These are phyloP conservation scores for Neofusicoccum ribis DNA, from an alignment of 2,329 filamentous ascomycete genomes.

Conservation along the genomic window DNA sequence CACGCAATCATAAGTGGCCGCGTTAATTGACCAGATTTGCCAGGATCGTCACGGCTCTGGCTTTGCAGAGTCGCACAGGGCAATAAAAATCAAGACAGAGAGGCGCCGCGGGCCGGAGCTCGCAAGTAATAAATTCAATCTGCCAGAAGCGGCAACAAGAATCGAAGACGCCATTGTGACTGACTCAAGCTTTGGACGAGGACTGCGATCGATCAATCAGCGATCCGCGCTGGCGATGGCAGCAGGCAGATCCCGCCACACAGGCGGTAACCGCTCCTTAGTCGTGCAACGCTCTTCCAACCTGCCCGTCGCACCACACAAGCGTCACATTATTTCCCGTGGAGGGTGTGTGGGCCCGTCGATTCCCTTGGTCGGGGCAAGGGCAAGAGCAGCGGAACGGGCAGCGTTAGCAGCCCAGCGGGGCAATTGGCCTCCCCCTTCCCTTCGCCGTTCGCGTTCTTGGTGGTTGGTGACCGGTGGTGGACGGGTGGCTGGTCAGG, in stretches of 20 bases:
- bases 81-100: background rate
- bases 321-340: background rate
- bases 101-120: background rate
- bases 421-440: background rate
- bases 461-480: background rate
- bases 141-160: background rate
- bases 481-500: background rate
- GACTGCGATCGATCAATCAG: background rate
- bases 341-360: background rate
- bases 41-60: background rate
- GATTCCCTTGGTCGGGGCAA: background rate
- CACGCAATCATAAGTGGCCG: background rate
- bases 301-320: background rate
- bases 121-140: background rate
- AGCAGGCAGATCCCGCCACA: background rate
- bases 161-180: background rate
- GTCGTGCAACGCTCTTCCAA: constrained; percentile 2
- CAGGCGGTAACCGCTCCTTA: constrained; percentile 11
- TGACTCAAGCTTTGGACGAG: background rate
- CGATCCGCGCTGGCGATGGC: background rate
- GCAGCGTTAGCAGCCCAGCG: background rate
- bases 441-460: background rate
- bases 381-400: background rate
- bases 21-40: background rate
- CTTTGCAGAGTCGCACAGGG: background rate